Evolutionary conservation across 352 stramenopile species (phyloP), one percentile per base, ranked within the genome.

Genomic region (Pythium insidiosum): DNA sequence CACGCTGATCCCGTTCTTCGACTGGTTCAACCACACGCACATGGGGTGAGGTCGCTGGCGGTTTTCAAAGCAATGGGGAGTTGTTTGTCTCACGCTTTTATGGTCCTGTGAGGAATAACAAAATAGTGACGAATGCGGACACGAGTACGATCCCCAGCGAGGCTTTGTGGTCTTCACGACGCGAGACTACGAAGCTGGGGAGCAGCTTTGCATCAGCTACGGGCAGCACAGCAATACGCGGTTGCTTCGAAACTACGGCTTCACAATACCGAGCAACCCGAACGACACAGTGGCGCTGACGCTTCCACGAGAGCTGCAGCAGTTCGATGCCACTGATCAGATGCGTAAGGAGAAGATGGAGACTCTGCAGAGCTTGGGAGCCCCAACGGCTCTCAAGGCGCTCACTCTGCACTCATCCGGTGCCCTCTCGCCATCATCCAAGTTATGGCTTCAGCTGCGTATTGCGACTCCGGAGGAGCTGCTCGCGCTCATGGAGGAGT

Each of bases 141-240:
- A 88, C 13, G 53, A 58, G 11, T 88, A 76, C 30, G 78, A 88
- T 22, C 24, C 41, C 1, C 60, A 81, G 15, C 55, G 68, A 30
- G 73, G 61, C 0, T 93, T 93, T 42, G 68, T 61, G 4, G 60
- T 93, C 20, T 65, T 79, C 33, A 82, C 80, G 4, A 71, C 66
- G 20, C 66, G 68, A 4, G 53, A 61, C 2, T 85, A 90, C 43
- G 49, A 60, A 7, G 47, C 60, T 0, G 73, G 73, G 15, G 72
- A 90, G 34, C 77, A 93, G 49, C 53, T 93, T 16, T 90, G 76
- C 29, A 89, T 93, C 56, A 89, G 75, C 45, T 93, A 90, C 40
- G 80, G 80, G 5, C 53, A 66, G 25, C 74, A 87, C 38, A 45
- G 63, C 7, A 89, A 88, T 41, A 50, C 78, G 20, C 71, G 73